A percentile compares a stretch with the other conserved stretches of the same genome.
These are phyloP conservation scores for Candida sp. DNA, from an alignment of 1,139 yeast genomes.

Conservation along the genomic window DNA sequence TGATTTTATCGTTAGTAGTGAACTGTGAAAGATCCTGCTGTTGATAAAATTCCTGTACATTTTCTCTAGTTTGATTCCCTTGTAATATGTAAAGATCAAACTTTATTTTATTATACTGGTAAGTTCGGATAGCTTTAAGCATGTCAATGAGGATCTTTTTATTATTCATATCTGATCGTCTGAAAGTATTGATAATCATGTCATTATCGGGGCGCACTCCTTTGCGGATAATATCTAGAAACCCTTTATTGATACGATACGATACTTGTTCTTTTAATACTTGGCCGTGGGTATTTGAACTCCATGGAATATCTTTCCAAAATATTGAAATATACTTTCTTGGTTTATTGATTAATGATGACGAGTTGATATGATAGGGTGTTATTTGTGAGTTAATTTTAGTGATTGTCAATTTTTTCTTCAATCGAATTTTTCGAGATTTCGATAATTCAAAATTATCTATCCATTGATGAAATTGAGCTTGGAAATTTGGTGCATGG, in stretches of 20 bases:
- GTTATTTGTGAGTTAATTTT: conserved; percentile 25
- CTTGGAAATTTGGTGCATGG: conserved; percentile 18
- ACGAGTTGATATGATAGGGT: conserved; percentile 16
- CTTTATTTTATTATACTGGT: conserved; percentile 11
- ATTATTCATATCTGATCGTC: conserved; percentile 18
- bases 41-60: conserved; percentile 14
- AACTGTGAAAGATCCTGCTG: conserved; percentile 8
- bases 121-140: conserved; percentile 18
- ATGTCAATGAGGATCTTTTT: conserved; percentile 18
- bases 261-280: conserved; percentile 20
- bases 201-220: conserved; percentile 3
- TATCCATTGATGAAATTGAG: conserved; percentile 20
- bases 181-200: conserved; percentile 29
- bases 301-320: conserved; percentile 8
- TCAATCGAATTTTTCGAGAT: conserved; percentile 2
- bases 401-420: conserved; percentile 14
- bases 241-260: conserved; percentile 33
- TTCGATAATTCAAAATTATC: conserved; percentile 8
- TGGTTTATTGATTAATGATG: conserved; percentile 1
- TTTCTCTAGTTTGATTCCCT: conserved; percentile 13
- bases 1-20: conserved; percentile 27
- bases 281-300: background rate
- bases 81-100: conserved; percentile 19
- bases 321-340: conserved; percentile 5
- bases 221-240: conserved; percentile 22